Conservation (phyloP, 129 eudicot genomes). For the Flaveria brownii region DNA sequence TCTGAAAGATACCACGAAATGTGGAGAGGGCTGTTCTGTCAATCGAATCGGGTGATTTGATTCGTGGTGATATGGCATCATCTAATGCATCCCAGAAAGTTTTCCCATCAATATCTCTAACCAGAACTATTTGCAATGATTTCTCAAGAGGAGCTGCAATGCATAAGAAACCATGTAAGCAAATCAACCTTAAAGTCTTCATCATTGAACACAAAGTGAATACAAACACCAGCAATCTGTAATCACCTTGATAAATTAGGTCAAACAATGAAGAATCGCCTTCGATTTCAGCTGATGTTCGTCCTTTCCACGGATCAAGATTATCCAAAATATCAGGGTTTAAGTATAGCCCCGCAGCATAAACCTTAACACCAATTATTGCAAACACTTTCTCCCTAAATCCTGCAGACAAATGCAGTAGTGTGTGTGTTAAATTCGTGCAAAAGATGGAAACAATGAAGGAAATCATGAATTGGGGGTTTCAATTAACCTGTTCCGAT, state of each 20-base stretch:
- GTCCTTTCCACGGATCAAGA: slow-evolving; percentile 57
- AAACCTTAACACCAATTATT: slow-evolving; percentile 85
- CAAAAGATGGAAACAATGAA: background rate
- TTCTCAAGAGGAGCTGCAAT: slow-evolving; percentile 75
- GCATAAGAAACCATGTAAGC: slow-evolving; percentile 26
- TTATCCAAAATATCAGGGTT: slow-evolving; percentile 49
- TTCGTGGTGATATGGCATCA: slow-evolving; percentile 79
- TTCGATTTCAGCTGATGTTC: slow-evolving; percentile 49
- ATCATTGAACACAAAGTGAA: background rate
- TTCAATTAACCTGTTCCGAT: slow-evolving; percentile 75
- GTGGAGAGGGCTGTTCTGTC: slow-evolving; percentile 71
- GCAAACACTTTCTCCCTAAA: slow-evolving; percentile 91
- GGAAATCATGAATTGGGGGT: background rate
- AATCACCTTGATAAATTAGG: slow-evolving; percentile 58
- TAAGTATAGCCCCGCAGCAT: slow-evolving; percentile 79
- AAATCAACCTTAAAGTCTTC: background rate
- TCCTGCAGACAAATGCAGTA: slow-evolving; percentile 40
- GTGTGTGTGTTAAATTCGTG: background rate
- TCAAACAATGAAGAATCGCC: slow-evolving; percentile 58
- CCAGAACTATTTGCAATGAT: slow-evolving; percentile 75
- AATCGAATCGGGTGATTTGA: slow-evolving; percentile 56
- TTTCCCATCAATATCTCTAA: slow-evolving; percentile 91
- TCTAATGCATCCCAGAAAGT: slow-evolving; percentile 93
- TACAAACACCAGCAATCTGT: background rate
- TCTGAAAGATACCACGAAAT: slow-evolving; percentile 66